Evolutionary conservation across 2,329 filamentous ascomycete species (phyloP).

Genomic region (Ceratocystis diversiconidia): DNA sequence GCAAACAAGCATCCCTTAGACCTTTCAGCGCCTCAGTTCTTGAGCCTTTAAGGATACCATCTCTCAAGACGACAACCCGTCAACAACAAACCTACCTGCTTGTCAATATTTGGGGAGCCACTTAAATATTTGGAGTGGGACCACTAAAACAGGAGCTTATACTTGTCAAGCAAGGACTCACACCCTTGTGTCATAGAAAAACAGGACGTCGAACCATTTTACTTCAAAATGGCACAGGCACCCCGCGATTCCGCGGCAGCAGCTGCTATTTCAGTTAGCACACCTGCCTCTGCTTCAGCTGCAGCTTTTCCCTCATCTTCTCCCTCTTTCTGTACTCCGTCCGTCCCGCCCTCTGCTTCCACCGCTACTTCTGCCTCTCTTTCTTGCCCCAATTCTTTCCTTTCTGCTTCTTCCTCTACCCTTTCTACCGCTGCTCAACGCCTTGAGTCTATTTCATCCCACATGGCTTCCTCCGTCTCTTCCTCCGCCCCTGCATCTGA

Average conservation of each 20-base stretch:
- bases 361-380: not conserved
- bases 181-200: conserved; percentile 5
- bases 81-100: no score
- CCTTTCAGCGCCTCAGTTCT: not conserved
- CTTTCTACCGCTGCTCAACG: conserved; percentile 27
- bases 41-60: not conserved
- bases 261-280: conserved; percentile 20
- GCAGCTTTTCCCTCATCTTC: not conserved
- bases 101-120: not conserved
- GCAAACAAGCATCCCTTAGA: not conserved
- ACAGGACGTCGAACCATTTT: not conserved
- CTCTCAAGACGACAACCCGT: not conserved
- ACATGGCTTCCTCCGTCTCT: conserved; percentile 31
- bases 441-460: conserved; percentile 49
- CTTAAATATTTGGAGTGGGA: not conserved
- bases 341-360: not conserved
- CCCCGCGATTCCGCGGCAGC: conserved; percentile 18
- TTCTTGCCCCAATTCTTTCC: conserved; percentile 21
- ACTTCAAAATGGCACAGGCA: conserved; percentile 16
- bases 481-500: conserved; percentile 24
- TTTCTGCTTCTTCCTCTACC: conserved; percentile 21
- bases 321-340: not conserved
- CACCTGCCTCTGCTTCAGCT: not conserved
- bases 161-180: conserved; percentile 12
- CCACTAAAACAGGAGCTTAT: conserved; percentile 1